Evolutionary conservation across 768 basidiomycete genomes (phyloP), one percentile per base, ranked within the genome.

Genomic region (Trametes cingulata): DNA sequence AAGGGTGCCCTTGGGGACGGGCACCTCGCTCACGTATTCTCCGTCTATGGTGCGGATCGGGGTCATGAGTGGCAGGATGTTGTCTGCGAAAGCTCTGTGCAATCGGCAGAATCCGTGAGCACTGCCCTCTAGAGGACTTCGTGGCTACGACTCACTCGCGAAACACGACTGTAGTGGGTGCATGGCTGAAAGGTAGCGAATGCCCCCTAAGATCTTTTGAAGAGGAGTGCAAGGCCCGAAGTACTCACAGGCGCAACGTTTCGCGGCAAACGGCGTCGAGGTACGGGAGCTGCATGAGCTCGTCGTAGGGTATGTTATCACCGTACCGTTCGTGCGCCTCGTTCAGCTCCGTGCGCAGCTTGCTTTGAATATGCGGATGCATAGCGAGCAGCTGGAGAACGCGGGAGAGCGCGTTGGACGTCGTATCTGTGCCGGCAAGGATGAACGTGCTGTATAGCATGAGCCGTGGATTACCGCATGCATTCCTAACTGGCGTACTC

Each of bases 241-340:
- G 12, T 2, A 29, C 13, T 15, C 46, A 48, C 46, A 19, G 46
- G 3, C 87, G 79, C 60, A 88, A 68, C 0, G 79, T 82, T 70
- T 88, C 87, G 4, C 83, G 80, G 6, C 86, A 77, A 3, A 87
- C 80, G 9, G 77, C 78, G 61, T 90, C 90, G n/a, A 92, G 81
- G 64, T 87, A 89, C 0, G 86, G 80, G 3, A 93, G 53, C 0
- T 53, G 39, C 45, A 62, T 56, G 12, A 65, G 33, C 20, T 52
- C 51, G 46, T 59, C 60, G 45, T 63, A 63, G 70, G 69, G 35
- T 72, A 73, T 24, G 39, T 63, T 51, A 43, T 68, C 64, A 22
- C 48, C 45, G 1, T 66, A 67, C 5, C 37, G 48, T n/a, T n/a
- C n/a, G n/a, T n/a, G n/a, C n/a, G n/a, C n/a, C n/a, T n/a, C n/a